Evolutionary conservation across 2,329 filamentous ascomycete genomes (phyloP), one percentile per base, ranked within the genome.

Genomic region (Neofusicoccum laricinum): DNA sequence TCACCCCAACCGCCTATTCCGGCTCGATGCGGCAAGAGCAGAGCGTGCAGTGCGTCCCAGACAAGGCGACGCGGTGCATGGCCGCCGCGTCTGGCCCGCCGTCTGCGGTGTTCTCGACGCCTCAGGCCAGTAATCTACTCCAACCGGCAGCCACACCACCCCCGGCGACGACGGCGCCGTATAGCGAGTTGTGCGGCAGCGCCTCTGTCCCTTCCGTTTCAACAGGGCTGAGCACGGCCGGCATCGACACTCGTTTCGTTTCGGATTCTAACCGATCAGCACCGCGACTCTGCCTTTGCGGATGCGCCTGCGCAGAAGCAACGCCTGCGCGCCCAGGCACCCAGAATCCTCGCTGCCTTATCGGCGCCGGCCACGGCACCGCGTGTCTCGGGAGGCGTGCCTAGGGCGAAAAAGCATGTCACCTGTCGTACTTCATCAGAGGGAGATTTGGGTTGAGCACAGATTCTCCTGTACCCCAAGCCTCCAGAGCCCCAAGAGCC

Each of bases 181-280:
- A 17, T 15, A 17, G 50, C 14, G 36, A 57, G 41, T 41, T 36
- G 36, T 57, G 50, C 49, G 49, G 49, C 32, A 30, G 49, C 49
- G 3, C 2, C 38, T 34, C 49, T 19, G 49, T 12, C 40, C 25
- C 15, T 34, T 17, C 8, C 17, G 55, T 59, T 59, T 59, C 55
- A 59, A 59, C 55, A 58, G 40, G 53, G 40, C 53, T 58, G 36
- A 46, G 55, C 41, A 59, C 41, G 30, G 41, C 40, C 41, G 25
- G 14, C 12, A 55, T 25, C 17, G 15, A 58, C 38, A 17, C 21
- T 32, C 51, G 51, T 41, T 57, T 57, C 38, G 53, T 45, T 57
- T 57, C 53, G 53, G 38, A 36, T 36, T 45, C 30, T 36, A 34
- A 19, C 55, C 41, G 55, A 59, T 38, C 15, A 46, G 38, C 53